These are phyloP conservation scores for Cordyceps cateniannulata DNA, from an alignment of 2,329 filamentous ascomycete species.

Conservation along the genomic window DNA sequence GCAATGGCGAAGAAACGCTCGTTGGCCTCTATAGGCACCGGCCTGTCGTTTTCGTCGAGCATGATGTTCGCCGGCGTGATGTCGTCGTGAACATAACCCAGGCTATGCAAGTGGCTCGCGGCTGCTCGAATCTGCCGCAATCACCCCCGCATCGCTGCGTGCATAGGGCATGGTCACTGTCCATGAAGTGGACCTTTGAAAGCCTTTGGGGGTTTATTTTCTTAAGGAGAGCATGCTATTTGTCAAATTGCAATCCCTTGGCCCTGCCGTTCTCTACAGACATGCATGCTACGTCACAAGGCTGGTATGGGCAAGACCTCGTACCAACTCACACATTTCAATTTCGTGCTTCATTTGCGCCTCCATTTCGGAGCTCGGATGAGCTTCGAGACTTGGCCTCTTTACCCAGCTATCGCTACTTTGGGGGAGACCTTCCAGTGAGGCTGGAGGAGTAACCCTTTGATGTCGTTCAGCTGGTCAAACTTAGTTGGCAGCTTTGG, in stretches of 20 bases:
- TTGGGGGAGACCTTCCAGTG: neutral
- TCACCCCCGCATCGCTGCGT: neutral
- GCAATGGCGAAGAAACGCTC: too few relatives aligned
- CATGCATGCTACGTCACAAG: neutral
- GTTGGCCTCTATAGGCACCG: neutral
- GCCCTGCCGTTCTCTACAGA: neutral
- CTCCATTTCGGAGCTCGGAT: neutral
- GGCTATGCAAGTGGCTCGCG: neutral
- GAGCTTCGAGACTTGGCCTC: neutral
- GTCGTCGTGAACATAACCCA: neutral
- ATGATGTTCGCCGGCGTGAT: neutral
- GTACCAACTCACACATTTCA: neutral
- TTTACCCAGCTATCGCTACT: neutral
- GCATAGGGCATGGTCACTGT: neutral
- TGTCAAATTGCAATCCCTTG: neutral
- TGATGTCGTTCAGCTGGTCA: too few relatives aligned
- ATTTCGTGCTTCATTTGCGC: neutral
- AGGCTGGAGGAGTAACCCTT: neutral
- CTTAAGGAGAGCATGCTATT: neutral
- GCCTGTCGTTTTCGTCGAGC: neutral
- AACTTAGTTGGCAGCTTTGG: neutral
- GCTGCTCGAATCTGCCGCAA: neutral
- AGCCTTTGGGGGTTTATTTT: neutral
- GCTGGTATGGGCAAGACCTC: neutral
- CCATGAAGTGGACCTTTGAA: neutral